These are phyloP conservation scores for Pyropia haitanensis DNA, from an alignment of 23 red algal species.

Conservation along the genomic window DNA sequence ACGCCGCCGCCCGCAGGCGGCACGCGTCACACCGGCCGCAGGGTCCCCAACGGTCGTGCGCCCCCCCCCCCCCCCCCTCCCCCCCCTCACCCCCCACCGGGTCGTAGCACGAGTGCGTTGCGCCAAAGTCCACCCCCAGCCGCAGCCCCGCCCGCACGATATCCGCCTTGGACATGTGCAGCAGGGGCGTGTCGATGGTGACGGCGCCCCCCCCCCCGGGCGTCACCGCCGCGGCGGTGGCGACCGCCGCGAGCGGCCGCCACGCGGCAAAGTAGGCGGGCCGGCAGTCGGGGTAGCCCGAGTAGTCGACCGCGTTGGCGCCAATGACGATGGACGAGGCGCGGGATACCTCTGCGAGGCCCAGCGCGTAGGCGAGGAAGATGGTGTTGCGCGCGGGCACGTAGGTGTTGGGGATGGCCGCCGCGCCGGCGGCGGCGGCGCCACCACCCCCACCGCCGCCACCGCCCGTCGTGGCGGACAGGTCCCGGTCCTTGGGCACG, in stretches of 20 bases:
- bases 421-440: not conserved
- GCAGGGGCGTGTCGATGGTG: constrained; percentile 60
- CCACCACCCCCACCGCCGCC: not conserved
- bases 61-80: not conserved
- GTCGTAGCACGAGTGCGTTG: constrained; percentile 96
- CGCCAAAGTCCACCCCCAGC: constrained; percentile 70
- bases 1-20: constrained; percentile 54
- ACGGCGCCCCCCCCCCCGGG: constrained; percentile 1
- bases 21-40: constrained; percentile 80
- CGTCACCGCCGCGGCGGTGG: constrained; percentile 44
- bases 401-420: constrained; percentile 68
- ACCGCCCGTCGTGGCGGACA: not conserved
- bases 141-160: constrained; percentile 52
- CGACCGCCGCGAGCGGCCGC: constrained; percentile 47
- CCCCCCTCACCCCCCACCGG: constrained; percentile 3
- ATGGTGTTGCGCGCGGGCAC: constrained; percentile 91
- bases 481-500: constrained; percentile 31
- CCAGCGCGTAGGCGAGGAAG: constrained; percentile 78
- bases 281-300: constrained; percentile 90
- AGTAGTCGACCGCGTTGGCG: constrained; percentile 87
- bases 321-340: constrained; percentile 75
- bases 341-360: constrained; percentile 58
- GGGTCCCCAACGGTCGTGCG: constrained; percentile 20
- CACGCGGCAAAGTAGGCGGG: constrained; percentile 66
- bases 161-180: constrained; percentile 57